Evolutionary conservation across 1,284 basidiomycete genomes (phyloP), one percentile per base, ranked within the genome.

Genomic region (Cryptococcus maquisensis): DNA sequence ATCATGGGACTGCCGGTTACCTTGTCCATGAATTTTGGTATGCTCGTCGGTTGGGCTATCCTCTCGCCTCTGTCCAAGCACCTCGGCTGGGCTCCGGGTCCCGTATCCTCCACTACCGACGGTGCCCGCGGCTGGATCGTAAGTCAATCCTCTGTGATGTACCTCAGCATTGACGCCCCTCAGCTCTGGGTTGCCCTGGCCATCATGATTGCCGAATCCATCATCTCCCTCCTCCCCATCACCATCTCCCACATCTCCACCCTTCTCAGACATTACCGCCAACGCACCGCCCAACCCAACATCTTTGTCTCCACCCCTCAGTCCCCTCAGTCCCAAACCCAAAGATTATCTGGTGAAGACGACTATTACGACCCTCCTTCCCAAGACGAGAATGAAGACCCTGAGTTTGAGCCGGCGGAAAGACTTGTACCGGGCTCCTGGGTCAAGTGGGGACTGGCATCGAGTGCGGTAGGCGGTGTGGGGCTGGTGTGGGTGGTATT

Each of bases 1-100:
- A 98, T 98, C 70, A 98, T 98, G 95, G 94, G 94, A 3, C 87
- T 95, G 62, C 89, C 92, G 0, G 96, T 92, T 0, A 94, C 92
- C 0, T 69, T 95, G 26, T 90, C 88, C 68, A 97, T 98, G 94
- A 93, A 88, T 63, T 72, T 91, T 51, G 93, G 94, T 37, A 96
- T 96, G 87, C 63, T 98, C n/a, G 85, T 90, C 1, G 94, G 94
- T 13, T 98, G 95, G 94, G 92, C 83, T 3, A 77, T 98, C 23
- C 80, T 98, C 20, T 91, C 90, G 0, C 94, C 94, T 0, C 68
- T 97, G 12, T 83, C 92, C 1, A 92, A 92, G 66, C 67, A 82
- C 45, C 73, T 79, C 1, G 90, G 90, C 5, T 96, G 93, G 93
- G 92, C 93, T 0, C 90, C 92, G 24, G 93, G 91, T 0, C 84